These are phyloP conservation scores for Gaeumannomyces tritici DNA, from an alignment of 2,329 filamentous ascomycete genomes.

Conservation along the genomic window DNA sequence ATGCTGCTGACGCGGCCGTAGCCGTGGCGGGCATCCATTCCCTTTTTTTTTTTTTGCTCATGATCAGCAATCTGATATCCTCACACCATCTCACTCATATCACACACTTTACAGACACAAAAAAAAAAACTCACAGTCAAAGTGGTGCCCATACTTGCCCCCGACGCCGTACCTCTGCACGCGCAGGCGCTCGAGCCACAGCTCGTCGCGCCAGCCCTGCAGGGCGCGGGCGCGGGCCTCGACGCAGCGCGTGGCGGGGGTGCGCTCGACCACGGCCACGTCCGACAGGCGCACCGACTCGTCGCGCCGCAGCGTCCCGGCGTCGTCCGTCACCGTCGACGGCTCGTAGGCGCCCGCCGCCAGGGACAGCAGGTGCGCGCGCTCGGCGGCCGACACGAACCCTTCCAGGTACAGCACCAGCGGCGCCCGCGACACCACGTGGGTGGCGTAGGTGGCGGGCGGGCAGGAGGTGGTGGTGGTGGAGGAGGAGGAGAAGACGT, in stretches of 20 bases:
- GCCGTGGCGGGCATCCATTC: constrained; percentile 27
- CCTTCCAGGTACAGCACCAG: constrained; percentile 44
- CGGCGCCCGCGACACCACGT: constrained; percentile 38
- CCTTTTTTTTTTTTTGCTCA: neutral
- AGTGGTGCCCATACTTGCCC: constrained; percentile 44
- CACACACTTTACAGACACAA: too few species aligned
- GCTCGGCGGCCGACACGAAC: constrained; percentile 36
- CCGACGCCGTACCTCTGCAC: constrained; percentile 37
- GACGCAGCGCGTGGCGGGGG: constrained; percentile 30
- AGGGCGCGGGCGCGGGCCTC: constrained; percentile 35
- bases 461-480: constrained; percentile 18
- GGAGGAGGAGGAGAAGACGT: too few species aligned
- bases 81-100: too few species aligned
- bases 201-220: constrained; percentile 43
- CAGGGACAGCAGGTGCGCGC: constrained; percentile 36
- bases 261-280: constrained; percentile 41
- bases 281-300: constrained; percentile 38
- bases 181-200: constrained; percentile 42
- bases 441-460: constrained; percentile 32
- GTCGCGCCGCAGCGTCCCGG: constrained; percentile 29
- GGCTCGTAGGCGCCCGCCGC: constrained; percentile 40
- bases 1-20: constrained; percentile 43
- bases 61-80: too few species aligned
- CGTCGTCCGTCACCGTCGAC: constrained; percentile 40
- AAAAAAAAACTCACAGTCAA: constrained; percentile 26